Conservation (phyloP, 352 stramenopile genomes). For the Phytopythium sindhum region DNA sequence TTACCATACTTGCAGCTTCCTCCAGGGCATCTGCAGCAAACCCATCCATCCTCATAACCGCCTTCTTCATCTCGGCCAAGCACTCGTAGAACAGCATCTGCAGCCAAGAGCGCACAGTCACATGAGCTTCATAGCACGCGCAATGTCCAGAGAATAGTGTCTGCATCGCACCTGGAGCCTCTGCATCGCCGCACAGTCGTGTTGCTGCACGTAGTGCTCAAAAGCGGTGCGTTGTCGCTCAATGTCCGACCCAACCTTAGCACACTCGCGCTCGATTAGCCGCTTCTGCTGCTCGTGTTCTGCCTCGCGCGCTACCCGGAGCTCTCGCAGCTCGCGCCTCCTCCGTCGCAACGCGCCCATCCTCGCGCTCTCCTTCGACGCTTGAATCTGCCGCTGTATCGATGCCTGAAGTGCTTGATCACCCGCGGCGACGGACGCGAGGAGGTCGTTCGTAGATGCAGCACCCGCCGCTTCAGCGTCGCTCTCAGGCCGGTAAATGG, state of each 20-base stretch:
- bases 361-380: not conserved
- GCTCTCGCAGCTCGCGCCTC: not conserved
- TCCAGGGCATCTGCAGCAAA: conserved; percentile 19
- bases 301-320: not conserved
- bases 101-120: not conserved
- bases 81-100: conserved; percentile 39
- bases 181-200: not conserved
- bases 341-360: not conserved
- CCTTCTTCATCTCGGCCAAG: conserved; percentile 40
- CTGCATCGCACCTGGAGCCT: not conserved
- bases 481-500: not conserved
- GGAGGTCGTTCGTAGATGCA: not conserved
- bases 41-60: conserved; percentile 24
- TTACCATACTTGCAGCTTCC: conserved; percentile 45
- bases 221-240: not conserved
- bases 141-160: not conserved
- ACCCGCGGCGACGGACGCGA: not conserved
- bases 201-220: not conserved
- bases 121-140: not conserved
- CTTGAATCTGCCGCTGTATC: not conserved
- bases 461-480: not conserved
- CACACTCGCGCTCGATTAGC: not conserved
- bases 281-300: not conserved
- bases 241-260: no score
- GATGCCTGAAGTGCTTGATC: not conserved